A percentile compares a stretch with the other conserved stretches of the same genome.
These are phyloP conservation scores for Kitagawia praeruptora DNA, from an alignment of 129 eudicot genomes.

Conservation along the genomic window DNA sequence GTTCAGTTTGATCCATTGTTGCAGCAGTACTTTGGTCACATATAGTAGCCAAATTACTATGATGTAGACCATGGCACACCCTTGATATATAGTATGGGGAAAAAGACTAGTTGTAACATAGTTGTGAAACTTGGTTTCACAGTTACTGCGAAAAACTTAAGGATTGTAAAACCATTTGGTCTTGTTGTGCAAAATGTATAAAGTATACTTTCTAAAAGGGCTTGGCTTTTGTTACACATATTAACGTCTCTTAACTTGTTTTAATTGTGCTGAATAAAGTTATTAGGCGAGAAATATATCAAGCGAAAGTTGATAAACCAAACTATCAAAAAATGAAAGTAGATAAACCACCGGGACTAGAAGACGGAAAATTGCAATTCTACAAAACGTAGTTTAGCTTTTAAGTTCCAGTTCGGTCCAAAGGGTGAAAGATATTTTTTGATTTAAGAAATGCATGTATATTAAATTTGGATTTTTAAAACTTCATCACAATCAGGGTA, in stretches of 20 bases:
- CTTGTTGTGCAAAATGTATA: neutral
- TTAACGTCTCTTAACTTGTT: too few relatives aligned
- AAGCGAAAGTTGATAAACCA: too few relatives aligned
- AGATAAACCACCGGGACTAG: too few relatives aligned
- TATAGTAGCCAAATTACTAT: neutral
- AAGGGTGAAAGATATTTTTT: too few relatives aligned
- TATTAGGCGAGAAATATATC: too few relatives aligned
- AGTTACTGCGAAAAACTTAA: neutral
- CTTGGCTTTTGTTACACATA: neutral
- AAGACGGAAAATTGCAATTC: too few relatives aligned
- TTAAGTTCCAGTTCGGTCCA: too few relatives aligned
- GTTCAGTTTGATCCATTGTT: neutral
- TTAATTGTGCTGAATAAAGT: neutral
- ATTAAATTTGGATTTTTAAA: too few relatives aligned
- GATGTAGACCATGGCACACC: neutral
- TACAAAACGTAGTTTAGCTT: too few relatives aligned
- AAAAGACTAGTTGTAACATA: neutral
- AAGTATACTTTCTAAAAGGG: neutral
- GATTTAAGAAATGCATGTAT: too few relatives aligned
- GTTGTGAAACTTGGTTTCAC: neutral
- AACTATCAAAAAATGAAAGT: too few relatives aligned
- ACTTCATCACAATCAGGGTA: too few relatives aligned
- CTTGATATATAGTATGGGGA: neutral
- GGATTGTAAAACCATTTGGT: neutral
- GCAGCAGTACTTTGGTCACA: neutral